Conservation (phyloP, 306 rosid genomes). For the Myrica gale region DNA sequence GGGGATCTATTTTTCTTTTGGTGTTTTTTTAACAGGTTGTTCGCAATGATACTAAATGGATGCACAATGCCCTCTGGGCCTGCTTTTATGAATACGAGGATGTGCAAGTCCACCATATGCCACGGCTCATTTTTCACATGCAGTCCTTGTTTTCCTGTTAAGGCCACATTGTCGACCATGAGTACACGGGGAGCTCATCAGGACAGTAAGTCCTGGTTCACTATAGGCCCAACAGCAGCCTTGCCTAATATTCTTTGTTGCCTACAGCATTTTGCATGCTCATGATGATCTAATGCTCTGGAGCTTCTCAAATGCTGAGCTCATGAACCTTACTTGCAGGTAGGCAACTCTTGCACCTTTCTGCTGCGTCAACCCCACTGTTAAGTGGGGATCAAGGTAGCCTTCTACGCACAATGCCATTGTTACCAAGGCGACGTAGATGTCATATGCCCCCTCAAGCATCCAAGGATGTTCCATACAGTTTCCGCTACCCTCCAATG, state of each 20-base stretch:
- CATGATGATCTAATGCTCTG: background rate
- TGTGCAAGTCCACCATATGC: conserved; percentile 23
- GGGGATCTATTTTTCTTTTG: background rate
- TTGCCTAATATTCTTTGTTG: conserved; percentile 15
- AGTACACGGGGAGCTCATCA: conserved; percentile 40
- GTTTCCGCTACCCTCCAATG: conserved; percentile 90
- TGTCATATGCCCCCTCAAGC: conserved; percentile 53
- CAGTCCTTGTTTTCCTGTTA: conserved; percentile 36
- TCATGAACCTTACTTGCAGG: conserved; percentile 30
- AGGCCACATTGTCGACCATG: conserved; percentile 39
- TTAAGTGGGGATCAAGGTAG: conserved; percentile 57
- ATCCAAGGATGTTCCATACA: conserved; percentile 67
- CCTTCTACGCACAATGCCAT: conserved; percentile 44
- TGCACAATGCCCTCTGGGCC: conserved; percentile 46
- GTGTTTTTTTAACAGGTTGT: conserved; percentile 36
- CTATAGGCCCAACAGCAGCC: conserved; percentile 25
- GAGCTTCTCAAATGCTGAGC: background rate
- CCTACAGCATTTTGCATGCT: background rate
- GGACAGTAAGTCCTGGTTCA: conserved; percentile 33
- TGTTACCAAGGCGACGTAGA: conserved; percentile 39
- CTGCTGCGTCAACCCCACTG: conserved; percentile 51
- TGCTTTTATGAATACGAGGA: conserved; percentile 38
- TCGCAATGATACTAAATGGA: conserved; percentile 55
- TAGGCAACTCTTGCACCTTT: conserved; percentile 44
- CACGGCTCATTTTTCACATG: conserved; percentile 27